phyloP scores from a whole-genome alignment of 208 protist genomes.

The Acanthamoeba lenticulata region DNA sequence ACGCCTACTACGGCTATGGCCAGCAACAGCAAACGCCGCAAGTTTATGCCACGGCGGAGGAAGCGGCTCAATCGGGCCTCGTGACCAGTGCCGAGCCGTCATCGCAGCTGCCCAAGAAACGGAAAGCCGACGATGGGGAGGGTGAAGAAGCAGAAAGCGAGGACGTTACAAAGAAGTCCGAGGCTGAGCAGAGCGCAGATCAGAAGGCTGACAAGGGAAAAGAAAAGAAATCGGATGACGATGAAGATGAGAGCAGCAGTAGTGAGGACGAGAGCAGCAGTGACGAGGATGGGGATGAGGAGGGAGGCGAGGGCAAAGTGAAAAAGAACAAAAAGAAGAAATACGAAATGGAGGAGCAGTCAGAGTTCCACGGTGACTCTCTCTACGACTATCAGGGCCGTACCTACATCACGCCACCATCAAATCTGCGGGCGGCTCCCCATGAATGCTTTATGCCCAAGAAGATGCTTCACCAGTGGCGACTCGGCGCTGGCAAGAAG shows the following conservation, averaged over 20 bases:
- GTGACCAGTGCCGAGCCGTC: not conserved
- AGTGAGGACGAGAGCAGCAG: not conserved
- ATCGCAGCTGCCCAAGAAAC: not conserved
- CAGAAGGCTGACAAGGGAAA: not conserved
- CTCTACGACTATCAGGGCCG: slow-evolving; percentile 14
- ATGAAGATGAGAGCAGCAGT: not conserved
- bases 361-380: not conserved
- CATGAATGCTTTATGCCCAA: slow-evolving; percentile 35
- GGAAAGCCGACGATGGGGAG: not conserved
- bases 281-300: not conserved
- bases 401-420: not conserved
- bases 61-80: not conserved
- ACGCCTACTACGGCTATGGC: not conserved
- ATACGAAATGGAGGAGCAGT: not conserved
- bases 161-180: not conserved
- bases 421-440: not conserved
- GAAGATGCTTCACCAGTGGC: slow-evolving; percentile 28
- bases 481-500: not conserved
- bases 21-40: not conserved
- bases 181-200: not conserved
- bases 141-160: not conserved
- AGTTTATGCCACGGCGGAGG: not conserved
- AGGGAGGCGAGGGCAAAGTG: not conserved
- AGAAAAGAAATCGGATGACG: too few species aligned
- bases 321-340: not conserved